Conservation (phyloP, 2,329 filamentous ascomycete genomes). For the Pezizomycotina sp. region DNA sequence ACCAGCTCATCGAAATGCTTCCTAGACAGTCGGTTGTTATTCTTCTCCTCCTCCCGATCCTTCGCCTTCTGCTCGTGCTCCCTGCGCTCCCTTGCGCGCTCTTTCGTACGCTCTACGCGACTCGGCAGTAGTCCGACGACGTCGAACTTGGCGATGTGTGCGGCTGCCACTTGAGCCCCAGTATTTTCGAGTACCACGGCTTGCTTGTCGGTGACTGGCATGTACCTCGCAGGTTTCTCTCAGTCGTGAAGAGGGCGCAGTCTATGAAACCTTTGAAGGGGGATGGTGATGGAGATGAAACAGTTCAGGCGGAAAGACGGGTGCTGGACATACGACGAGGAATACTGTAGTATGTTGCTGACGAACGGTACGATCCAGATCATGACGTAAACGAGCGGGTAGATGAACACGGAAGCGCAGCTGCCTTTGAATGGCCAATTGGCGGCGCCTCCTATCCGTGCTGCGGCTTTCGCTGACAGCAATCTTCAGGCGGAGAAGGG, state of each 20-base stretch:
- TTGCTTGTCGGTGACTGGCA: conserved; percentile 28
- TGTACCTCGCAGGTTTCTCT: conserved; percentile 54
- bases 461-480: no score
- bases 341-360: conserved; percentile 44
- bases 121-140: conserved; percentile 15
- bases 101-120: conserved; percentile 13
- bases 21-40: conserved; percentile 8
- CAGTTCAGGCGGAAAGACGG: conserved; percentile 43
- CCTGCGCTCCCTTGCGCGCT: conserved; percentile 11
- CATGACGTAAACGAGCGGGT: conserved; percentile 53
- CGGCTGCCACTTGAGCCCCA: conserved; percentile 11
- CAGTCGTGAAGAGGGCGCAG: conserved; percentile 49
- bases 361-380: conserved; percentile 60
- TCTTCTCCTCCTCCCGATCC: conserved; percentile 11
- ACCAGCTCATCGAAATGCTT: conserved; percentile 19
- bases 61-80: conserved; percentile 9
- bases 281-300: conserved; percentile 41
- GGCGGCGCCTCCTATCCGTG: no score
- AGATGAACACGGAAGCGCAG: conserved; percentile 58
- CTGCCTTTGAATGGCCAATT: conserved; percentile 42
- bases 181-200: conserved; percentile 8
- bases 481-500: no score
- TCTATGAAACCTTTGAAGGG: conserved; percentile 52
- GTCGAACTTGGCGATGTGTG: conserved; percentile 7
- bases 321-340: conserved; percentile 35